Conservation (phyloP, 345 rosid genomes). For the Lepidium sativum region DNA sequence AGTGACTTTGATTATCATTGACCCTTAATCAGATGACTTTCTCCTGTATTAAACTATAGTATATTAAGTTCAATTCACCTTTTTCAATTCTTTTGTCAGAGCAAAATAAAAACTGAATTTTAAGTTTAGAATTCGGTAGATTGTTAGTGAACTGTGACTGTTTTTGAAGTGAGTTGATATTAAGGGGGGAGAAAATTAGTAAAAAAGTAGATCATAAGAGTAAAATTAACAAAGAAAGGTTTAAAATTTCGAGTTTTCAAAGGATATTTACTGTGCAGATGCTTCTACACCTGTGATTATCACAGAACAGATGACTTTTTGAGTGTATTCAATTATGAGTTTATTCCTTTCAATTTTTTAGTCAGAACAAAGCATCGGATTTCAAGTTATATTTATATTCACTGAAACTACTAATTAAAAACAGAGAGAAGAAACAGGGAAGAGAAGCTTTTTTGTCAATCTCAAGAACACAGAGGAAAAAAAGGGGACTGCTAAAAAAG, state of each 20-base stretch:
- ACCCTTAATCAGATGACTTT: background rate
- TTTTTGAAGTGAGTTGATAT: background rate
- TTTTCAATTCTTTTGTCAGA: constrained; percentile 3
- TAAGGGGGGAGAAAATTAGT: background rate
- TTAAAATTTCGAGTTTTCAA: background rate
- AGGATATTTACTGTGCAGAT: background rate
- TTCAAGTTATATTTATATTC: background rate
- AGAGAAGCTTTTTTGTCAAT: constrained; percentile 6
- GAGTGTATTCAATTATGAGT: background rate
- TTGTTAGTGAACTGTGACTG: background rate
- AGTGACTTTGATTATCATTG: background rate
- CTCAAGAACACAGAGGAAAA: constrained; percentile 22
- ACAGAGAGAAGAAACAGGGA: constrained; percentile 7
- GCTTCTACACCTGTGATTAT: background rate
- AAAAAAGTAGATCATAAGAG: background rate
- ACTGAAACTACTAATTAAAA: background rate
- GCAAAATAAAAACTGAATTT: background rate
- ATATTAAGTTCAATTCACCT: background rate
- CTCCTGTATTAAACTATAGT: background rate
- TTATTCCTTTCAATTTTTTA: background rate
- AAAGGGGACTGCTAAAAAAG: background rate
- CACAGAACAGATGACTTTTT: constrained; percentile 9
- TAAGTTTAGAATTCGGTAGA: background rate
- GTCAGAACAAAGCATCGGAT: constrained; percentile 21
- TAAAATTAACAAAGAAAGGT: background rate